These are phyloP conservation scores for Ophiorrhiza pumila DNA, from an alignment of 257 asterid species.

Conservation along the genomic window DNA sequence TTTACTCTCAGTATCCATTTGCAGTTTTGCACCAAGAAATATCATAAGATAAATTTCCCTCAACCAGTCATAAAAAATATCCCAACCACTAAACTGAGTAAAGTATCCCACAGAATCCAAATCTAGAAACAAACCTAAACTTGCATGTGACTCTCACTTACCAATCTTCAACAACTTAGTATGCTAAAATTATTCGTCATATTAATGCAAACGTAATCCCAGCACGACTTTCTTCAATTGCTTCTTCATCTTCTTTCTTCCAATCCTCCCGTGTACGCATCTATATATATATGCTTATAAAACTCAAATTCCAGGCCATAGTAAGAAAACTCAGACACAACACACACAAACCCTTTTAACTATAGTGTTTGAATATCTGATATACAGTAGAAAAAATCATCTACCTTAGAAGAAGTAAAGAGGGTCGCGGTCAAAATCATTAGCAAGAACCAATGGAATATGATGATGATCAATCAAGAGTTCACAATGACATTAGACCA, in stretches of 20 bases:
- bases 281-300: not conserved
- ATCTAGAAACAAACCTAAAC: not conserved
- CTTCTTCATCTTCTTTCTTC: not conserved
- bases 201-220: not conserved
- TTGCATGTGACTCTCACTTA: not conserved
- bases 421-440: not conserved
- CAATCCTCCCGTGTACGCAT: not conserved
- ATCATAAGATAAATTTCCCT: too few relatives aligned
- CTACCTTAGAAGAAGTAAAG: not conserved
- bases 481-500: not conserved
- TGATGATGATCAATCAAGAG: not conserved
- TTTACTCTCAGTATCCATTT: too few relatives aligned
- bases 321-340: not conserved
- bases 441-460: slow-evolving; percentile 5
- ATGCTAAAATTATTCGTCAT: not conserved
- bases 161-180: not conserved
- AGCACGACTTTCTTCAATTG: not conserved
- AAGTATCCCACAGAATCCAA: not conserved
- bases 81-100: too few relatives aligned
- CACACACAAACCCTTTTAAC: not conserved
- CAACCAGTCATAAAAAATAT: too few relatives aligned
- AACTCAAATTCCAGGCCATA: not conserved
- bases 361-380: not conserved
- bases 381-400: not conserved
- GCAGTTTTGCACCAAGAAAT: too few relatives aligned